Percentiles rank a stretch among this genome's conserved stretches.
Conservation (phyloP, 495 filamentous ascomycete species). For the Cairneyella variabilis region DNA sequence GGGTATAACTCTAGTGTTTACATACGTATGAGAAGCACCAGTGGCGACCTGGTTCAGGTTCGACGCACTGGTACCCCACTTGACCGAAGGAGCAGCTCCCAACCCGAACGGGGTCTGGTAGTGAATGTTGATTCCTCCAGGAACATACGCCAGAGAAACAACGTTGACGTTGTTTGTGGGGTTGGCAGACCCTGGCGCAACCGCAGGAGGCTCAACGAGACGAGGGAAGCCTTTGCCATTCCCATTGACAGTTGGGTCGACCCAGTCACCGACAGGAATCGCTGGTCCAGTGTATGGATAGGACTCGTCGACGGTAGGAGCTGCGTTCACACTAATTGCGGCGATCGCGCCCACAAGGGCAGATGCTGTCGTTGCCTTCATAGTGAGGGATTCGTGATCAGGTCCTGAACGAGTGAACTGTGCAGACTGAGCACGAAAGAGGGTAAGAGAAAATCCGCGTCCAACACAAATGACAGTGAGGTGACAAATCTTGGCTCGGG, state of each 20-base stretch:
- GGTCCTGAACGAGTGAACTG: no score
- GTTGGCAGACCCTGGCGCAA: conserved; percentile 36
- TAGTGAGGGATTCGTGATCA: no score
- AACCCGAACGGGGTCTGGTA: conserved; percentile 53
- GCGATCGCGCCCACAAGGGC: conserved; percentile 22
- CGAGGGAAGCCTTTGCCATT: conserved; percentile 50
- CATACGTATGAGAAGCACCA: conserved; percentile 35
- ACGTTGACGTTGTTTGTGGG: conserved; percentile 53
- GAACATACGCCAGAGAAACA: conserved; percentile 45
- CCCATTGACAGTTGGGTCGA: conserved; percentile 45
- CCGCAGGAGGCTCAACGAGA: conserved; percentile 51
- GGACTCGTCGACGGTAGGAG: conserved; percentile 33
- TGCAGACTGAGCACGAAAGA: no score
- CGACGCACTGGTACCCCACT: conserved; percentile 34
- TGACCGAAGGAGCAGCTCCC: conserved; percentile 34
- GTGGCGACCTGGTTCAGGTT: conserved; percentile 29
- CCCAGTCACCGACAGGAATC: conserved; percentile 48
- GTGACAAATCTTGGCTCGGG: no score
- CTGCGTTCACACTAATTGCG: conserved; percentile 25
- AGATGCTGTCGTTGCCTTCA: conserved; percentile 7
- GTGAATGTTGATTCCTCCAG: conserved; percentile 47
- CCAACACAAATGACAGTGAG: no score
- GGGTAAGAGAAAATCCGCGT: no score
- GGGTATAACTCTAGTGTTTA: neutral
- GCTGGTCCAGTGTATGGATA: conserved; percentile 46